A percentile compares a stretch with the other conserved stretches of the same genome.
Evolutionary conservation across 176 grass and related monocot genomes (phyloP).

Genomic region (Oryza officinalis): DNA sequence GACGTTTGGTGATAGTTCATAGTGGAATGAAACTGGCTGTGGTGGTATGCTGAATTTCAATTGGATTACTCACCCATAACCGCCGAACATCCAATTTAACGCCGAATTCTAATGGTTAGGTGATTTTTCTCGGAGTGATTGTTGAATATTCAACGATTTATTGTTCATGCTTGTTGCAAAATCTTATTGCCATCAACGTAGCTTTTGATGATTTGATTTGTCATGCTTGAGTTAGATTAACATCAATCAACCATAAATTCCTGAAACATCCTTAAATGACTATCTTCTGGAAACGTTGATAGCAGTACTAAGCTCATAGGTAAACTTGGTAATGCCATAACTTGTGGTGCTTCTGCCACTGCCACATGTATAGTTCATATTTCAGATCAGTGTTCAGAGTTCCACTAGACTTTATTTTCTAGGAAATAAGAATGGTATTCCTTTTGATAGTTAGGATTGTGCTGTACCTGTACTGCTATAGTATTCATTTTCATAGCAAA

Average conservation of each 20-base stretch:
- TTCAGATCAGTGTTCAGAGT: too few relatives aligned
- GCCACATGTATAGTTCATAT: too few relatives aligned
- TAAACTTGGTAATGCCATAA: background rate
- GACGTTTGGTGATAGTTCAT: too few relatives aligned
- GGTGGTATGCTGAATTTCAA: background rate
- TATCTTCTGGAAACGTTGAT: background rate
- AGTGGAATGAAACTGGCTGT: too few relatives aligned
- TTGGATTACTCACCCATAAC: background rate
- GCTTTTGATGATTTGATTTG: background rate
- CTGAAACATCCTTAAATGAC: background rate
- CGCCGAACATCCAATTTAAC: background rate
- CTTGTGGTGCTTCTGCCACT: background rate
- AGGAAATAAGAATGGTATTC: too few relatives aligned
- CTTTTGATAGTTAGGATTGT: too few relatives aligned
- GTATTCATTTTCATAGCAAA: too few relatives aligned
- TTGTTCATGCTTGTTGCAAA: background rate
- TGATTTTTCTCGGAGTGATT: background rate
- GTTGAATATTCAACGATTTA: background rate
- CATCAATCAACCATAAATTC: background rate
- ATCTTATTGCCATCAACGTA: background rate
- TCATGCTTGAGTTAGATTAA: background rate
- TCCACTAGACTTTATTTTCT: too few relatives aligned
- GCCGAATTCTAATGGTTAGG: background rate
- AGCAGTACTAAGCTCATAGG: background rate
- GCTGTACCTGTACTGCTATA: too few relatives aligned